phyloP scores from a whole-genome alignment of 352 stramenopile species.

The Phytophthora macrochlamydospora region DNA sequence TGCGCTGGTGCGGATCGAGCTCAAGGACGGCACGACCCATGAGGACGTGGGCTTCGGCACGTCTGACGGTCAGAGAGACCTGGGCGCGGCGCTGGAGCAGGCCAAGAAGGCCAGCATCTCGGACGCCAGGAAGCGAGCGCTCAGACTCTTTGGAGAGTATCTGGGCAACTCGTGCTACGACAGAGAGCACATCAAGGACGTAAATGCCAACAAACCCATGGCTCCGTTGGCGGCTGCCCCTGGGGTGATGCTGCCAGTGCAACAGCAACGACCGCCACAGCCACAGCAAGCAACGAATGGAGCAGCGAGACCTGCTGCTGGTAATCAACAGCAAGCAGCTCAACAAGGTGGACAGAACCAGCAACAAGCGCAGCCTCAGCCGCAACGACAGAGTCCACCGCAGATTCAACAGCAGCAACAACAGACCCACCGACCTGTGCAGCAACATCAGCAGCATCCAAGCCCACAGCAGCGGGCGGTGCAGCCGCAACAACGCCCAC shows the following conservation, averaged over 20 bases:
- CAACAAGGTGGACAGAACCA: conserved; percentile 2
- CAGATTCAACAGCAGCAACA: conserved; percentile 2
- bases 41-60: conserved; percentile 85
- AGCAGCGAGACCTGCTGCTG: neutral
- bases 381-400: conserved; percentile 9
- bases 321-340: conserved; percentile 9
- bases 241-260: conserved; percentile 22
- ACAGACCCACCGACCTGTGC: conserved; percentile 7
- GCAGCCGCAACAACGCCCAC: conserved; percentile 7
- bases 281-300: neutral
- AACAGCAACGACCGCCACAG: conserved; percentile 11
- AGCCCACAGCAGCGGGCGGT: conserved; percentile 4
- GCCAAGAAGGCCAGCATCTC: conserved; percentile 90
- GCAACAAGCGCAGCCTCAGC: neutral
- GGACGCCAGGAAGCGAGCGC: conserved; percentile 77
- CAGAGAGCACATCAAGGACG: conserved; percentile 83
- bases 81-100: conserved; percentile 79
- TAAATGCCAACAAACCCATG: conserved; percentile 58
- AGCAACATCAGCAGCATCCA: conserved; percentile 4
- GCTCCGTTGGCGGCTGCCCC: conserved; percentile 23
- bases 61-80: conserved; percentile 76
- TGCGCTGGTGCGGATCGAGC: conserved; percentile 79
- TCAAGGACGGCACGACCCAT: conserved; percentile 86
- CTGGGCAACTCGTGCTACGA: conserved; percentile 90
- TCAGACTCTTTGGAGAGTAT: conserved; percentile 87